These are phyloP conservation scores for Gyromitra esculenta DNA, from an alignment of 2,329 filamentous ascomycete species.

Conservation along the genomic window DNA sequence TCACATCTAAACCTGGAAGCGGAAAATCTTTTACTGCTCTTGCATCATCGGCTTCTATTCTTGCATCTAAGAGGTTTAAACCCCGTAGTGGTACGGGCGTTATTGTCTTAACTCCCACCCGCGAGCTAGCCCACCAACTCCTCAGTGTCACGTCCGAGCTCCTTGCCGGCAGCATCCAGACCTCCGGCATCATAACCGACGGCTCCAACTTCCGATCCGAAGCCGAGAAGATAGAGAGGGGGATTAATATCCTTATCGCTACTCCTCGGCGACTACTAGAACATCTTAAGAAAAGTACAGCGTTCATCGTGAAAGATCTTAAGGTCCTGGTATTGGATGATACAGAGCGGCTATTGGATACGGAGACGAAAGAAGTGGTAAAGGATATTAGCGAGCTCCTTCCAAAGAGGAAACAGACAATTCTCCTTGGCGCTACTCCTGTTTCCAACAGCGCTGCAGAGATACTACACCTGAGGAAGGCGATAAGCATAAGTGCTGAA, in stretches of 20 bases:
- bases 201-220: conserved; percentile 51
- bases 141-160: conserved; percentile 66
- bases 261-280: conserved; percentile 50
- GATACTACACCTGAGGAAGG: conserved; percentile 31
- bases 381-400: conserved; percentile 46
- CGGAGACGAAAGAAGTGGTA: conserved; percentile 29
- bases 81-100: conserved; percentile 57
- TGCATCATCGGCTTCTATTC: conserved; percentile 58
- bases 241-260: conserved; percentile 53
- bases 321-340: conserved; percentile 49
- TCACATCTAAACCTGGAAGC: conserved; percentile 38
- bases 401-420: conserved; percentile 47
- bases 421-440: conserved; percentile 32
- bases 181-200: conserved; percentile 49
- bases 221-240: conserved; percentile 50
- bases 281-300: conserved; percentile 47
- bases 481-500: conserved; percentile 17
- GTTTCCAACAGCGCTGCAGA: conserved; percentile 21
- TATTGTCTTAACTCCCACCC: conserved; percentile 82
- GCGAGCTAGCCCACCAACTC: conserved; percentile 96
- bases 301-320: conserved; percentile 49
- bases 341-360: conserved; percentile 40
- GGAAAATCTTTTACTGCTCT: conserved; percentile 55
- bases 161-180: conserved; percentile 41
- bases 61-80: conserved; percentile 35